Evolutionary conservation across 1,139 yeast genomes (phyloP).

Genomic region (Debaryomyces udenii): DNA sequence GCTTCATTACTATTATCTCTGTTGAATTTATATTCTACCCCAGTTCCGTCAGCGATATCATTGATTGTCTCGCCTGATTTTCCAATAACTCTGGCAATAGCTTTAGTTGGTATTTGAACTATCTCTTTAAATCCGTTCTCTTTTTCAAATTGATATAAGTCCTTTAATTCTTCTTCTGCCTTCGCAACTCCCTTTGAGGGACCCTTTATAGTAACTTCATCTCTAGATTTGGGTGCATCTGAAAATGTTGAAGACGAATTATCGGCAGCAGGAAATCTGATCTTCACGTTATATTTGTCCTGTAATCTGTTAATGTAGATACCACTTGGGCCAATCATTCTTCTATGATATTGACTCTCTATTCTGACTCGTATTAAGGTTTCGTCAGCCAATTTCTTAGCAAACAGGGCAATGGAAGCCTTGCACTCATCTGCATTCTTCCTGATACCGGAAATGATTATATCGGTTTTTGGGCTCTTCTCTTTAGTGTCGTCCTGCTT

Average conservation of each 20-base stretch:
- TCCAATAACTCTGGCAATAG: constrained; percentile 86
- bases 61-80: constrained; percentile 83
- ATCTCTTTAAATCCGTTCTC: constrained; percentile 76
- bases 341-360: constrained; percentile 78
- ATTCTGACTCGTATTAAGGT: constrained; percentile 62
- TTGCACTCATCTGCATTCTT: constrained; percentile 79
- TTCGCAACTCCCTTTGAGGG: constrained; percentile 88
- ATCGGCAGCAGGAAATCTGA: constrained; percentile 66
- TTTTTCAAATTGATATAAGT: constrained; percentile 81
- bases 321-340: constrained; percentile 85
- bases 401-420: constrained; percentile 55
- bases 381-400: constrained; percentile 86
- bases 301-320: constrained; percentile 81
- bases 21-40: constrained; percentile 70
- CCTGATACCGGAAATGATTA: constrained; percentile 75
- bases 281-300: constrained; percentile 82
- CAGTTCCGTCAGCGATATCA: constrained; percentile 79
- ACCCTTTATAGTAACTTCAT: constrained; percentile 82
- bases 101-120: constrained; percentile 67
- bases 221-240: constrained; percentile 47
- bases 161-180: constrained; percentile 85
- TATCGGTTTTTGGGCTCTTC: constrained; percentile 53
- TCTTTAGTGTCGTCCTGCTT: constrained; percentile 28
- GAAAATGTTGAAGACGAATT: constrained; percentile 30
- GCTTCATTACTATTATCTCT: constrained; percentile 50